Conservation (phyloP, 164 flowering plant genomes). For the Vitis riparia region DNA sequence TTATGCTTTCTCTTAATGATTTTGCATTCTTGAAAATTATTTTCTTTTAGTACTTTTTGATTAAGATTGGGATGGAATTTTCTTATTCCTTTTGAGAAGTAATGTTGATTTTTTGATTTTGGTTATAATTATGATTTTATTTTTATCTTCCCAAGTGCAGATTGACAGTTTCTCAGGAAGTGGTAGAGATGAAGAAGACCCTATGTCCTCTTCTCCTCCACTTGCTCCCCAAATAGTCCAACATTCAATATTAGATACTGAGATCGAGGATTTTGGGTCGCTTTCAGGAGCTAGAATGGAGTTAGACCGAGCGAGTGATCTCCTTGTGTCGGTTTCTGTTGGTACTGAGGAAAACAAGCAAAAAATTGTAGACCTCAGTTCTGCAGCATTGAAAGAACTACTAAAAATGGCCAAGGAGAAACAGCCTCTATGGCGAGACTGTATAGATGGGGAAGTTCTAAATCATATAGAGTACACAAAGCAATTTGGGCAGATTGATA, state of each 20-base stretch:
- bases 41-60: background rate
- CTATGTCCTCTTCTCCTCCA: background rate
- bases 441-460: conserved; percentile 4
- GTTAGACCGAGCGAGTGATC: conserved; percentile 27
- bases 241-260: background rate
- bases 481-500: conserved; percentile 19
- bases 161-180: background rate
- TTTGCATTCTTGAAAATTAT: background rate
- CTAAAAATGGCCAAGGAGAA: conserved; percentile 9
- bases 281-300: background rate
- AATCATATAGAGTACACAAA: conserved; percentile 21
- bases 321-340: conserved; percentile 30
- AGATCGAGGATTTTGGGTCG: background rate
- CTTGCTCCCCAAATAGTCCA: background rate
- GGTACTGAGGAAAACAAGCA: conserved; percentile 13
- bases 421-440: conserved; percentile 32
- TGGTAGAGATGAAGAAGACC: background rate
- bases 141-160: background rate
- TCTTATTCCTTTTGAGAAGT: no score
- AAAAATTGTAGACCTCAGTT: conserved; percentile 22
- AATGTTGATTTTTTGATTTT: no score
- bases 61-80: no score
- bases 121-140: no score
- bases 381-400: conserved; percentile 35
- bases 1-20: background rate